phyloP scores from a whole-genome alignment of 2,329 filamentous ascomycete genomes.

The Orbilia ellipsospora region DNA sequence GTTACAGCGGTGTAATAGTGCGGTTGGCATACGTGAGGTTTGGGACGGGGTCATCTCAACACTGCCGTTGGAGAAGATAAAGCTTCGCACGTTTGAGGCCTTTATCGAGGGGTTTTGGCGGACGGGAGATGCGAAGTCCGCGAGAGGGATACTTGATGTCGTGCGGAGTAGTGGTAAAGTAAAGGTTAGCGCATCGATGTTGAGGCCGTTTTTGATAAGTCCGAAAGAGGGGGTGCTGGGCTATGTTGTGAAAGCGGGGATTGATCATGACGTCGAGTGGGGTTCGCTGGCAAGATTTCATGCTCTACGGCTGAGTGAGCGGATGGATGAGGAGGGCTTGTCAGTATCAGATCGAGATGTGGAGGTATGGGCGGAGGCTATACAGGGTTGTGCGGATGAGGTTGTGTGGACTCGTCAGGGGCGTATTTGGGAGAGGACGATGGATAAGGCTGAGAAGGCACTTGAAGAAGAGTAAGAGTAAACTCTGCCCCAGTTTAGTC shows the following conservation, averaged over 20 bases:
- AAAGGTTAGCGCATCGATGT: constrained; percentile 16
- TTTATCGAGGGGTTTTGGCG: constrained; percentile 24
- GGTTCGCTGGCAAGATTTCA: constrained; percentile 20
- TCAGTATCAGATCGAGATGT: neutral
- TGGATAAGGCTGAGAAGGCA: constrained; percentile 32
- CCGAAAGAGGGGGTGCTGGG: neutral
- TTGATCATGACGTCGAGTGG: constrained; percentile 29
- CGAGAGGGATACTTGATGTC: constrained; percentile 5
- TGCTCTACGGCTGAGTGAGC: neutral
- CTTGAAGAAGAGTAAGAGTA: neutral
- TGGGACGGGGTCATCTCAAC: constrained; percentile 20
- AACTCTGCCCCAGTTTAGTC: too few species aligned
- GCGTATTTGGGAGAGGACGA: constrained; percentile 18
- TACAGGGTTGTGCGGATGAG: constrained; percentile 39
- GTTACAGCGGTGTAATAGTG: constrained; percentile 9
- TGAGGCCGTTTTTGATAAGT: constrained; percentile 24
- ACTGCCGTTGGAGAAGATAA: constrained; percentile 10
- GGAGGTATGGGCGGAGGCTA: constrained; percentile 29
- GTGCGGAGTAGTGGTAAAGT: neutral
- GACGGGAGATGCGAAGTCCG: constrained; percentile 13
- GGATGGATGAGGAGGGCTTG: neutral
- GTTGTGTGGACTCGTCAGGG: constrained; percentile 23
- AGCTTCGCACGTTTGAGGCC: constrained; percentile 18
- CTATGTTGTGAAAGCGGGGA: constrained; percentile 21
- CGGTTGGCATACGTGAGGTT: constrained; percentile 16